Conservation (phyloP, 257 asterid genomes). For the Striga asiatica region DNA sequence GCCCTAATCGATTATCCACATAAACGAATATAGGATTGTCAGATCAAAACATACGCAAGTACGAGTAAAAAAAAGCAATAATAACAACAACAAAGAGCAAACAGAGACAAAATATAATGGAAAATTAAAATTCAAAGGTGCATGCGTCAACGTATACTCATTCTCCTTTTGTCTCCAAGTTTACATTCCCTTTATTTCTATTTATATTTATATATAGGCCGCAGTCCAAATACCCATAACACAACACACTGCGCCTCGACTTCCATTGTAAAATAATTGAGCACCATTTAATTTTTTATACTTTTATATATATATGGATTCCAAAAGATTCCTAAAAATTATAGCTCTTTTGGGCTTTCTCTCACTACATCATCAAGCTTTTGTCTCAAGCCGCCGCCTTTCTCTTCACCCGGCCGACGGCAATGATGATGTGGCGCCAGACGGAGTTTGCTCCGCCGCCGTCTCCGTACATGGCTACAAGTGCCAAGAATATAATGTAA, state of each 20-base stretch:
- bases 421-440: background rate
- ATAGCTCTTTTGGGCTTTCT: conserved; percentile 11
- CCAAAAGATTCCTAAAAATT: background rate
- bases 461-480: conserved; percentile 32
- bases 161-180: background rate
- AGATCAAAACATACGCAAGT: no score
- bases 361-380: conserved; percentile 25
- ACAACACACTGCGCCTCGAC: background rate
- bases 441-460: conserved; percentile 32
- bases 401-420: background rate
- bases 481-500: conserved; percentile 44
- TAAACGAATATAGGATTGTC: no score
- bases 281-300: background rate
- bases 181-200: conserved; percentile 17
- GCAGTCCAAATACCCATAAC: background rate
- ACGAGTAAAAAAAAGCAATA: no score
- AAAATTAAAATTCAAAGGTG: no score
- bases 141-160: no score
- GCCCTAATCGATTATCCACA: no score
- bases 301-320: no score
- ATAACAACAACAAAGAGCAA: no score
- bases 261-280: background rate
- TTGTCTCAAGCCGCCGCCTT: conserved; percentile 24
- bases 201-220: conserved; percentile 15
- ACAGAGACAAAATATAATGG: no score